Conservation (phyloP, 768 basidiomycete species). For the Pleurotus sapidus region DNA sequence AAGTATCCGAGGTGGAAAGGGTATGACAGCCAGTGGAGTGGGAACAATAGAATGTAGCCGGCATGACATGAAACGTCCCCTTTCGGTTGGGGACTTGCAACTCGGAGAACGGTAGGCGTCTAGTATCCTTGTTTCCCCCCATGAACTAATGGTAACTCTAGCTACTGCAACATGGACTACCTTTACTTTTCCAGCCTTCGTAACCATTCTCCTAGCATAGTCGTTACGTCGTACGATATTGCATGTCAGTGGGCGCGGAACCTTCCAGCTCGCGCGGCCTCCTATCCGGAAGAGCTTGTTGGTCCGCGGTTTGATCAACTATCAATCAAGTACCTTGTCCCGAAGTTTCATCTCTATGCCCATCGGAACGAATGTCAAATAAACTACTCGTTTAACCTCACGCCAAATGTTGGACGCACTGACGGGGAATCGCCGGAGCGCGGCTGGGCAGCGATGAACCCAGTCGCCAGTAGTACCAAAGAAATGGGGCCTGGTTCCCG, state of each 20-base stretch:
- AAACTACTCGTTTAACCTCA: too few relatives aligned
- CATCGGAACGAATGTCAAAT: constrained; percentile 15
- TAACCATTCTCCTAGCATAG: background rate
- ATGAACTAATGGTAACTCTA: background rate
- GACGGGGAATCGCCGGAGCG: too few relatives aligned
- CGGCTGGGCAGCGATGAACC: too few relatives aligned
- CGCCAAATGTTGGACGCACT: too few relatives aligned
- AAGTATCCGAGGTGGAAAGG: background rate
- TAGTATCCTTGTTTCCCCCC: background rate
- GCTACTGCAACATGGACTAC: constrained; percentile 3
- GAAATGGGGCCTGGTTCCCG: too few relatives aligned
- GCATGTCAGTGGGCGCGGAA: constrained; percentile 27
- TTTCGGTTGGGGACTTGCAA: constrained; percentile 3
- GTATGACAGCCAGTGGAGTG: background rate
- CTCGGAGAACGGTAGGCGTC: constrained; percentile 3
- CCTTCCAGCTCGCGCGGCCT: constrained; percentile 8
- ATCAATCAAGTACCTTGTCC: constrained; percentile 23
- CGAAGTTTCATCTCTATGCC: constrained; percentile 33
- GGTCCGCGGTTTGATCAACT: background rate
- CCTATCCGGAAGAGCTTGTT: background rate
- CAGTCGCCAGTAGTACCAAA: too few relatives aligned
- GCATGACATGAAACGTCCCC: constrained; percentile 5
- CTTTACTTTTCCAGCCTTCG: background rate
- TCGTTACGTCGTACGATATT: constrained; percentile 30
- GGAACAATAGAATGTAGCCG: constrained; percentile 3